Conservation (phyloP, 495 filamentous ascomycete genomes). For the Neurospora sp. region DNA sequence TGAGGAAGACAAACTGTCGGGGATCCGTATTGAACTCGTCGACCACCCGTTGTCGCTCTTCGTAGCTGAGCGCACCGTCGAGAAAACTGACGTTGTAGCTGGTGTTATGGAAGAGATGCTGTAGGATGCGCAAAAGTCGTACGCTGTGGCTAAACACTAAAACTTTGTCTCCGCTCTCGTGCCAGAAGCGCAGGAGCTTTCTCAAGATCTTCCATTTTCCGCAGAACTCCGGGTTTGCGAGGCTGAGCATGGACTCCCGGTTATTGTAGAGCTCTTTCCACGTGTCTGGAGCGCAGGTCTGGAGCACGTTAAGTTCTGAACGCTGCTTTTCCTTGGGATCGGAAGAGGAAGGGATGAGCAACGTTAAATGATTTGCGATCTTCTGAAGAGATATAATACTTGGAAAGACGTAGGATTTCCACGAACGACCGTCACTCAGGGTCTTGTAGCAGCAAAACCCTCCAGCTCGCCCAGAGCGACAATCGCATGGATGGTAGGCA, state of each 20-base stretch:
- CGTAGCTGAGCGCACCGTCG: constrained; percentile 78
- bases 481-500: constrained; percentile 59
- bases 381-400: constrained; percentile 72
- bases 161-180: constrained; percentile 83
- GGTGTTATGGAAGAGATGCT: constrained; percentile 77
- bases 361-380: constrained; percentile 83
- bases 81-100: constrained; percentile 89
- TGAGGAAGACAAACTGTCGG: constrained; percentile 86
- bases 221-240: constrained; percentile 85
- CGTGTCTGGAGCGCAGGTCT: constrained; percentile 61
- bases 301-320: constrained; percentile 67
- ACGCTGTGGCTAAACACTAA: constrained; percentile 88
- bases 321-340: constrained; percentile 69
- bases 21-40: constrained; percentile 91
- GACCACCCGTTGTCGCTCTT: constrained; percentile 70
- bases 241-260: constrained; percentile 70
- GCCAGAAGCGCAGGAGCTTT: constrained; percentile 83
- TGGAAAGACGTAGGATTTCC: constrained; percentile 82
- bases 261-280: constrained; percentile 70
- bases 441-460: constrained; percentile 73
- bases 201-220: constrained; percentile 94
- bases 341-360: constrained; percentile 63
- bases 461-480: constrained; percentile 55
- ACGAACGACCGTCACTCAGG: constrained; percentile 48
- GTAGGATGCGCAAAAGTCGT: constrained; percentile 73